These are phyloP conservation scores for Pseudoturritis turrita DNA, from an alignment of 345 rosid species.

Conservation along the genomic window DNA sequence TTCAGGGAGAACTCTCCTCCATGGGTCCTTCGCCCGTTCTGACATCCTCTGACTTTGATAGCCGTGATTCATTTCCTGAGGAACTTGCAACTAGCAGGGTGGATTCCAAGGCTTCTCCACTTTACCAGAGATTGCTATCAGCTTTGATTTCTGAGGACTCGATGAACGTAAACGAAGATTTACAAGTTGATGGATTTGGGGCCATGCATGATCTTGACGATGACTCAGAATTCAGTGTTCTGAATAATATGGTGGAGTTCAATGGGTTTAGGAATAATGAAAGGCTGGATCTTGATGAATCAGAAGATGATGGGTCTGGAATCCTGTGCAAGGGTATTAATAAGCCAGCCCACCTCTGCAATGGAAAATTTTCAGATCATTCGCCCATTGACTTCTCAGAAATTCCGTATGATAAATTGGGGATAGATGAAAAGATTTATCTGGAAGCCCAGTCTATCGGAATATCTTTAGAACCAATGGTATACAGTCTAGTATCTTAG, in stretches of 20 bases:
- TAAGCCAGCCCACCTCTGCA: slow-evolving; percentile 20
- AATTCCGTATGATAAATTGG: slow-evolving; percentile 53
- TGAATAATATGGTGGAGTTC: slow-evolving; percentile 39
- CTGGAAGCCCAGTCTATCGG: slow-evolving; percentile 80
- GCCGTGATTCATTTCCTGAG: slow-evolving; percentile 9
- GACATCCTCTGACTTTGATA: slow-evolving; percentile 21
- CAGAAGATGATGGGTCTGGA: slow-evolving; percentile 41
- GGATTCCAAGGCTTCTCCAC: slow-evolving; percentile 38
- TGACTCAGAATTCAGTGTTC: slow-evolving; percentile 49
- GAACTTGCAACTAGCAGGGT: slow-evolving; percentile 20
- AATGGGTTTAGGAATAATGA: slow-evolving; percentile 51
- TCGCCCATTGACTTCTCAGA: slow-evolving; percentile 36
- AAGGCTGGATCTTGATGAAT: slow-evolving; percentile 46
- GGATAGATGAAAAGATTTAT: slow-evolving; percentile 58
- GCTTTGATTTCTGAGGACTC: slow-evolving; percentile 83
- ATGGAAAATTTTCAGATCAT: slow-evolving; percentile 30
- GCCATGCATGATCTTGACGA: slow-evolving; percentile 49
- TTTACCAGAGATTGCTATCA: slow-evolving; percentile 72
- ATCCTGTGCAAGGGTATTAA: slow-evolving; percentile 28
- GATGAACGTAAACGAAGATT: slow-evolving; percentile 27
- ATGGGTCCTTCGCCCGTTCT: slow-evolving; percentile 2
- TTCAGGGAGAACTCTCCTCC: slow-evolving; percentile 29
- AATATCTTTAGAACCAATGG: slow-evolving; percentile 67
- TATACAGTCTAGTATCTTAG: slow-evolving; percentile 23
- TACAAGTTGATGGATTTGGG: slow-evolving; percentile 45